Percentiles rank a stretch among this genome's conserved stretches.
Conservation (phyloP, 768 basidiomycete genomes). For the Chalciporus chontae region DNA sequence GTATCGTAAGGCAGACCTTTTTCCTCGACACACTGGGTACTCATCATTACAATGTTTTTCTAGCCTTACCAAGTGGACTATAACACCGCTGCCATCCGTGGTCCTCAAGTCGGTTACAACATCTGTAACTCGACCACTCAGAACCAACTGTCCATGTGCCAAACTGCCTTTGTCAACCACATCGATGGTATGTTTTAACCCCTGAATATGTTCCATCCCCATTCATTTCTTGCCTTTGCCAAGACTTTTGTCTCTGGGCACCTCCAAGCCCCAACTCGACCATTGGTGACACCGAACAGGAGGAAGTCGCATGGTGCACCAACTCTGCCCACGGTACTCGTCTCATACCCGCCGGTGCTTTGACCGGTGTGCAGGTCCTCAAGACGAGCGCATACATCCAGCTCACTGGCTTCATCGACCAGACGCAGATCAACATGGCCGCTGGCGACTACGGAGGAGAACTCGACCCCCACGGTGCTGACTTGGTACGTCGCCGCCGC, state of each 20-base stretch:
- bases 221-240: slow-evolving; percentile 25
- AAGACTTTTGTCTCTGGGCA: slow-evolving; percentile 74
- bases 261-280: slow-evolving; percentile 44
- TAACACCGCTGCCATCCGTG: slow-evolving; percentile 43
- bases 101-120: slow-evolving; percentile 63
- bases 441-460: slow-evolving; percentile 67
- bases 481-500: slow-evolving; percentile 37
- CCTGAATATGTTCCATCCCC: background rate
- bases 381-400: slow-evolving; percentile 55
- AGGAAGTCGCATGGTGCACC: slow-evolving; percentile 73
- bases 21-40: background rate
- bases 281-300: slow-evolving; percentile 65
- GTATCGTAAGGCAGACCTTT: slow-evolving; percentile 42
- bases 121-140: slow-evolving; percentile 66
- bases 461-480: slow-evolving; percentile 74
- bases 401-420: slow-evolving; percentile 62
- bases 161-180: slow-evolving; percentile 63
- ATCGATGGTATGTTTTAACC: slow-evolving; percentile 31
- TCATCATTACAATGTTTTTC: background rate
- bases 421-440: slow-evolving; percentile 51
- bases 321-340: slow-evolving; percentile 65
- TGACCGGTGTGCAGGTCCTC: slow-evolving; percentile 64
- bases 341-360: slow-evolving; percentile 59
- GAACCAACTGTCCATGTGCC: slow-evolving; percentile 59
- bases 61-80: slow-evolving; percentile 54